Evolutionary conservation across 2,329 filamentous ascomycete species (phyloP).

Genomic region (Aspergillus sp.): DNA sequence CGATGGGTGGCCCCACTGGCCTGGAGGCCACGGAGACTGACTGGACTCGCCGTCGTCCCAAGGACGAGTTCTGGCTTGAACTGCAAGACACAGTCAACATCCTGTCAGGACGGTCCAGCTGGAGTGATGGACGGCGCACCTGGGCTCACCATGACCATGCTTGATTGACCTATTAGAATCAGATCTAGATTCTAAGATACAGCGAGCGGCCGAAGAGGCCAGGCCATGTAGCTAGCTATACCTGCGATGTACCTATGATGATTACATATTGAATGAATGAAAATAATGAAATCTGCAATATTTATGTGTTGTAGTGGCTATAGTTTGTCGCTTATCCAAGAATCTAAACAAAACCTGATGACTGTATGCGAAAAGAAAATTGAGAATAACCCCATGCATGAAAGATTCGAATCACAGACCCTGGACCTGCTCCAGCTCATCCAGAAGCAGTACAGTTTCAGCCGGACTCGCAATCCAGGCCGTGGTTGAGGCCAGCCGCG

Average conservation of each 20-base stretch:
- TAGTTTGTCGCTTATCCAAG: no score
- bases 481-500: conserved; percentile 84
- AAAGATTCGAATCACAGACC: neutral
- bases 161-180: neutral
- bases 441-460: conserved; percentile 85
- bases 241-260: conserved; percentile 1
- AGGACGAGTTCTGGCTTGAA: conserved; percentile 77
- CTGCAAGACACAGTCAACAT: conserved; percentile 81
- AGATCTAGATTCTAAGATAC: neutral
- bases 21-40: conserved; percentile 86
- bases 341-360: no score
- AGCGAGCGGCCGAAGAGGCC: neutral
- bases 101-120: conserved; percentile 66
- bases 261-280: neutral
- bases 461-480: conserved; percentile 93
- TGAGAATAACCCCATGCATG: neutral
- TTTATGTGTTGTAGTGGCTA: no score
- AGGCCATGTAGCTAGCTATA: neutral
- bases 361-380: neutral
- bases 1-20: conserved; percentile 61
- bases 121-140: conserved; percentile 21
- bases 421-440: conserved; percentile 63
- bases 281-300: neutral
- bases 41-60: conserved; percentile 85
- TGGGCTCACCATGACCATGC: neutral